A percentile compares a stretch with the other conserved stretches of the same genome.
These are phyloP conservation scores for Phialophora verrucosa DNA, from an alignment of 2,329 filamentous ascomycete species.

Conservation along the genomic window DNA sequence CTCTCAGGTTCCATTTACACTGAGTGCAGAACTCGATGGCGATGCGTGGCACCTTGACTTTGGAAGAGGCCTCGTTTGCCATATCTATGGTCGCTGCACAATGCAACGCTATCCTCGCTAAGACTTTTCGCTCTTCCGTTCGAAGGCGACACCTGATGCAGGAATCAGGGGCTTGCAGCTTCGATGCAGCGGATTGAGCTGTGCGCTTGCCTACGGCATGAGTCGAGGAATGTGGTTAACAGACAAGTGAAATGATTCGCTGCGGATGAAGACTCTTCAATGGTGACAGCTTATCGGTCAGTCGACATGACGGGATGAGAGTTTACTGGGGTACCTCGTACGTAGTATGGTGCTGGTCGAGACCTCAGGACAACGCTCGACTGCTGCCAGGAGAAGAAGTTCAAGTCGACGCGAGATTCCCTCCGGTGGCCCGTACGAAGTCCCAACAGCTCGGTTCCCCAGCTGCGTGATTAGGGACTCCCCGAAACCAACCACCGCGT, in stretches of 20 bases:
- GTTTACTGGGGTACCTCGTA: neutral
- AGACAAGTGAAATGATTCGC: neutral
- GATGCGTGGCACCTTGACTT: slow-evolving; percentile 67
- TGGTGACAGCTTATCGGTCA: neutral
- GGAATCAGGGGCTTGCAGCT: slow-evolving; percentile 1
- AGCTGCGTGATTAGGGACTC: neutral
- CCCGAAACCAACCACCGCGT: neutral
- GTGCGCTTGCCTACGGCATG: neutral
- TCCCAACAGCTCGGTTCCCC: slow-evolving; percentile 10
- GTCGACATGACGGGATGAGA: neutral
- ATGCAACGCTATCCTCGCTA: neutral
- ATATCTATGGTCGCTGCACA: neutral
- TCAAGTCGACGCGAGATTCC: neutral
- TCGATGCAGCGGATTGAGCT: neutral
- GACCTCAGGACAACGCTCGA: neutral
- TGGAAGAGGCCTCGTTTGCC: slow-evolving; percentile 23
- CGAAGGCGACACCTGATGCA: slow-evolving; percentile 5
- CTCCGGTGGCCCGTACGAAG: neutral
- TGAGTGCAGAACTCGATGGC: slow-evolving; percentile 93
- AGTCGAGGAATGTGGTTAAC: neutral
- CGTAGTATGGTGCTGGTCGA: neutral
- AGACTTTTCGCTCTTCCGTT: neutral
- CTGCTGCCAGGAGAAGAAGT: neutral
- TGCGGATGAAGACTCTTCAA: neutral
- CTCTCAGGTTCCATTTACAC: slow-evolving; percentile 88